phyloP scores from a whole-genome alignment of 345 rosid genomes.

The Aethionema arabicum region DNA sequence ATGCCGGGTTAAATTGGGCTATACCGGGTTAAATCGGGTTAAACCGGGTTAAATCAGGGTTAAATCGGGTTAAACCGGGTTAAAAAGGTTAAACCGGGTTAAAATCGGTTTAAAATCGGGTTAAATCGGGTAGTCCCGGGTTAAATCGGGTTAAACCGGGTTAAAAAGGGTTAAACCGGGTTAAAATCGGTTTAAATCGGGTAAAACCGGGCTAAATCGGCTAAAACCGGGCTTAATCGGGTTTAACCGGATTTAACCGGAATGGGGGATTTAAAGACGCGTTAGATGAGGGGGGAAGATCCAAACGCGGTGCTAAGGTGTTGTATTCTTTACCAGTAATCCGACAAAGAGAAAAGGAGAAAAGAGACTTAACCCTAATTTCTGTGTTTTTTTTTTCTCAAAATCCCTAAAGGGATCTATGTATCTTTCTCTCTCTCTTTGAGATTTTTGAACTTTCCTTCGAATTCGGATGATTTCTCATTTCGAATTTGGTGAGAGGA shows the following conservation, averaged over 20 bases:
- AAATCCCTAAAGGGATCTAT: conserved; percentile 9
- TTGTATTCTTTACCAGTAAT: not conserved
- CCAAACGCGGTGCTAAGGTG: conserved; percentile 37
- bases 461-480: conserved; percentile 47
- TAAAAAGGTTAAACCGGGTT: conserved; percentile 22
- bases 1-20: conserved; percentile 13
- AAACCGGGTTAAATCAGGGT: conserved; percentile 18
- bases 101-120: no score
- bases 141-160: conserved; percentile 8
- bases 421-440: not conserved
- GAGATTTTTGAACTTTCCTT: conserved; percentile 27
- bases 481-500: conserved; percentile 41
- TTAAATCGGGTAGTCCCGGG: not conserved
- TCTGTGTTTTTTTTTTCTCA: not conserved
- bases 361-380: conserved; percentile 39
- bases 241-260: conserved; percentile 20
- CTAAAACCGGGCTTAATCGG: conserved; percentile 17
- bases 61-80: conserved; percentile 23
- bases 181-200: conserved; percentile 13
- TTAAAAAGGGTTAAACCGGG: conserved; percentile 24
- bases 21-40: conserved; percentile 11
- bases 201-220: conserved; percentile 15
- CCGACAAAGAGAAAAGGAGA: conserved; percentile 25
- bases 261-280: conserved; percentile 21
- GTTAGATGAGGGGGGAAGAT: conserved; percentile 27